phyloP scores from a whole-genome alignment of 1,284 basidiomycete genomes.

The Anthracocystis walkeri region DNA sequence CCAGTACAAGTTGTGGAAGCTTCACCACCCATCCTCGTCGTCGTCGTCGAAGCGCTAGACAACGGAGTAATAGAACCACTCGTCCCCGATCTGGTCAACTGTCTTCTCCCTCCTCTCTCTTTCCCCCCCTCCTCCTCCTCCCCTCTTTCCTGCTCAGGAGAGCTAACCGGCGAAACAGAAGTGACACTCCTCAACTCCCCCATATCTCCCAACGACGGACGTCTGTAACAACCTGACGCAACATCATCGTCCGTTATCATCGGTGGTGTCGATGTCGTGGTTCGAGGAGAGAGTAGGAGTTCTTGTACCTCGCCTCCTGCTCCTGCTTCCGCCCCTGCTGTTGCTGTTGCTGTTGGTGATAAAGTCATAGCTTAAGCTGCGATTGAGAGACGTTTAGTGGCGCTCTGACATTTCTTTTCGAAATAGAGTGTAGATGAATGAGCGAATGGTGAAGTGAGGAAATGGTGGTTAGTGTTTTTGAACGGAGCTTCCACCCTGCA shows the following conservation, averaged over 20 bases:
- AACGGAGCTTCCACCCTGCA: no score
- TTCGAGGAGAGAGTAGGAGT: conserved; percentile 19
- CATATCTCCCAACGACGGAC: conserved; percentile 18
- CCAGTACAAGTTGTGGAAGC: background rate
- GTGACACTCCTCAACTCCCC: conserved; percentile 33
- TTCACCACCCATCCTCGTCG: no score
- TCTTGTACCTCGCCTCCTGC: conserved; percentile 31
- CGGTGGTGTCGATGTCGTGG: background rate
- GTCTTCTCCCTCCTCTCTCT: conserved; percentile 27
- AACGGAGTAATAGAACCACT: conserved; percentile 37
- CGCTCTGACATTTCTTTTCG: no score
- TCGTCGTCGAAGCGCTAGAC: background rate
- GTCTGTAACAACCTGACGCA: conserved; percentile 27
- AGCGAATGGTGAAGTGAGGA: no score
- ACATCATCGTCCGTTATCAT: conserved; percentile 34
- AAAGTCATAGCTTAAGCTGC: background rate
- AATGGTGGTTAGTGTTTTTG: no score
- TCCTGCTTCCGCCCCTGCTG: no score
- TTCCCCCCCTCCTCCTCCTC: conserved; percentile 8
- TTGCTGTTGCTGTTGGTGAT: background rate
- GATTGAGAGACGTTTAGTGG: no score
- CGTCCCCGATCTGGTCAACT: conserved; percentile 34
- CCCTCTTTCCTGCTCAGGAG: no score
- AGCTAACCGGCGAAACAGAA: conserved; percentile 31
- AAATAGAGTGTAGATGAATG: no score